Percentiles rank a stretch among this genome's conserved stretches.
Conservation (phyloP, 345 rosid species). For the Arabis hirsuta region DNA sequence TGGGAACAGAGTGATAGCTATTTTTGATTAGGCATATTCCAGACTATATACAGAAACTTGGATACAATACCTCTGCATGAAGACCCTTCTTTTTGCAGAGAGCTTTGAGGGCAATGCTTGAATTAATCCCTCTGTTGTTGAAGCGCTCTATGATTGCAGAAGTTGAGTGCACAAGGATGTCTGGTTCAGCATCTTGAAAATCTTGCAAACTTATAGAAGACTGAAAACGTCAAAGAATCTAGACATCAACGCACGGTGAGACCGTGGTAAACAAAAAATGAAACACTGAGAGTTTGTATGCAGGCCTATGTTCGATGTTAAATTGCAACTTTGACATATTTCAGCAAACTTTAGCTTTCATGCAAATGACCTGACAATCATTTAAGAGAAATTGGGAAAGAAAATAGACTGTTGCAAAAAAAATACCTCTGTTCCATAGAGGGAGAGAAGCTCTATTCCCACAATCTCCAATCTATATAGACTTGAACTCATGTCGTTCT, state of each 20-base stretch:
- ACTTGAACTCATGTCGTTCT: constrained; percentile 53
- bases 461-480: constrained; percentile 77
- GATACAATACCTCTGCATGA: constrained; percentile 63
- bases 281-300: constrained; percentile 7
- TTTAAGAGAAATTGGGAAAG: neutral
- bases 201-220: constrained; percentile 66
- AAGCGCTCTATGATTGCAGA: constrained; percentile 71
- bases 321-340: constrained; percentile 1
- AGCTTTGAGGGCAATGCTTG: constrained; percentile 72
- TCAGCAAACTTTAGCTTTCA: neutral
- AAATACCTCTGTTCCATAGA: constrained; percentile 80
- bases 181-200: constrained; percentile 95
- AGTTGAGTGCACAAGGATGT: constrained; percentile 69
- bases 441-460: constrained; percentile 81
- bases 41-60: constrained; percentile 5
- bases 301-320: neutral
- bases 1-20: neutral
- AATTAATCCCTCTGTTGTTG: constrained; percentile 61
- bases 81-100: constrained; percentile 93
- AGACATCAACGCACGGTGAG: constrained; percentile 34
- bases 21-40: neutral
- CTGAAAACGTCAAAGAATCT: constrained; percentile 54
- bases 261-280: neutral
- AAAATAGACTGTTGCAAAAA: constrained; percentile 33
- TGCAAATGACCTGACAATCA: neutral